Conservation (phyloP, 2,329 filamentous ascomycete species). For the Metarhizium album region DNA sequence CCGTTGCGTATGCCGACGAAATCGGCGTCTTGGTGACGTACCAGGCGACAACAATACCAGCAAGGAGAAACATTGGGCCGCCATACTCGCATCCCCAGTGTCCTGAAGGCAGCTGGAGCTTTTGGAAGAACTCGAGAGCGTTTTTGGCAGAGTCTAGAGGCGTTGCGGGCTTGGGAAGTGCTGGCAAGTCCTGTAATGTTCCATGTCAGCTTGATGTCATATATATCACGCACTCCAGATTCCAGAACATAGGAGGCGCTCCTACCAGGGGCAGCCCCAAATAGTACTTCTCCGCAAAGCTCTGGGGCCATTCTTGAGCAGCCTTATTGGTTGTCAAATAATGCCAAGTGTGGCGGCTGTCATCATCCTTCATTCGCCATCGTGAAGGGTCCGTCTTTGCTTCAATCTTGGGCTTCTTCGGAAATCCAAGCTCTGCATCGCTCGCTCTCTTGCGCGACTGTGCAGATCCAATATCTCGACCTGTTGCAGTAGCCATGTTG, state of each 20-base stretch:
- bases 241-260: slow-evolving; percentile 5
- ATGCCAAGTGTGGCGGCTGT: slow-evolving; percentile 86
- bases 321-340: slow-evolving; percentile 71
- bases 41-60: slow-evolving; percentile 75
- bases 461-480: slow-evolving; percentile 17
- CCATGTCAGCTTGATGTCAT: neutral
- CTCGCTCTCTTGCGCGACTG: slow-evolving; percentile 33
- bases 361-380: slow-evolving; percentile 78
- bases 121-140: slow-evolving; percentile 77
- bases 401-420: slow-evolving; percentile 37
- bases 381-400: slow-evolving; percentile 65
- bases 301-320: slow-evolving; percentile 71
- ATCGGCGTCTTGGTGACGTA: slow-evolving; percentile 85
- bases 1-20: slow-evolving; percentile 65
- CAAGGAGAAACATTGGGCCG: slow-evolving; percentile 90
- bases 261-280: slow-evolving; percentile 67
- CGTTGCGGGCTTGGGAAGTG: slow-evolving; percentile 57
- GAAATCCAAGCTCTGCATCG: slow-evolving; percentile 26
- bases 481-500: slow-evolving; percentile 20
- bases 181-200: slow-evolving; percentile 53
- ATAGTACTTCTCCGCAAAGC: slow-evolving; percentile 78
- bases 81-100: slow-evolving; percentile 98
- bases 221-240: neutral
- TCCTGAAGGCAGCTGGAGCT: slow-evolving; percentile 77
- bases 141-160: slow-evolving; percentile 73